A percentile compares a stretch with the other conserved stretches of the same genome.
Evolutionary conservation across 2,329 filamentous ascomycete genomes (phyloP).

Genomic region (Teratosphaeria zuluensis): DNA sequence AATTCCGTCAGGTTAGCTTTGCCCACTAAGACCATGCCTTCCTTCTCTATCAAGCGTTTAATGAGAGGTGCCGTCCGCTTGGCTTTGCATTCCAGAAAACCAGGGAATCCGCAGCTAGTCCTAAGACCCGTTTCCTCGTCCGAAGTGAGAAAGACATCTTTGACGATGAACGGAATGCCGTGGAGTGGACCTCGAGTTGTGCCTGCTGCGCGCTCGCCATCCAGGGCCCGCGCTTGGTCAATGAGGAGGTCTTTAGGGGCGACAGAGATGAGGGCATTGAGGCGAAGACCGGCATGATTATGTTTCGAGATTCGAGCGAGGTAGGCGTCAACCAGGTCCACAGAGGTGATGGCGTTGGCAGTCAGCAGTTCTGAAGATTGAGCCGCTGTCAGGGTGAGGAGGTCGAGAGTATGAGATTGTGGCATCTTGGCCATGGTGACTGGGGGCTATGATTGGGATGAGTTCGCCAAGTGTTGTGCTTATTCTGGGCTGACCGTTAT

Average conservation of each 20-base stretch:
- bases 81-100: constrained; percentile 29
- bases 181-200: constrained; percentile 30
- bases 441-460: too few relatives aligned
- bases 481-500: too few relatives aligned
- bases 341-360: background rate
- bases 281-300: constrained; percentile 7
- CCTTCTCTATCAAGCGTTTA: constrained; percentile 24
- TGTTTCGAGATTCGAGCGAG: constrained; percentile 5
- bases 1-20: constrained; percentile 35
- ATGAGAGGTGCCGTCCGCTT: constrained; percentile 30
- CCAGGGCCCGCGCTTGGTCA: constrained; percentile 28
- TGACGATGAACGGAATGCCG: constrained; percentile 34
- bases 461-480: too few relatives aligned
- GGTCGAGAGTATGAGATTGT: background rate
- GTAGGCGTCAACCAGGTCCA: constrained; percentile 2
- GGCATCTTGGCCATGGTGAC: background rate
- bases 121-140: constrained; percentile 29
- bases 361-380: background rate
- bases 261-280: constrained; percentile 29
- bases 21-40: constrained; percentile 34
- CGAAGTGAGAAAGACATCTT: constrained; percentile 33
- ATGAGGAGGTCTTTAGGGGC: constrained; percentile 29
- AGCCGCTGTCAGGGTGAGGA: constrained; percentile 4
- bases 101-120: constrained; percentile 29
- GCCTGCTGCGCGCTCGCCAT: constrained; percentile 29